These are phyloP conservation scores for Zarea fungicola DNA, from an alignment of 2,329 filamentous ascomycete species.

Conservation along the genomic window DNA sequence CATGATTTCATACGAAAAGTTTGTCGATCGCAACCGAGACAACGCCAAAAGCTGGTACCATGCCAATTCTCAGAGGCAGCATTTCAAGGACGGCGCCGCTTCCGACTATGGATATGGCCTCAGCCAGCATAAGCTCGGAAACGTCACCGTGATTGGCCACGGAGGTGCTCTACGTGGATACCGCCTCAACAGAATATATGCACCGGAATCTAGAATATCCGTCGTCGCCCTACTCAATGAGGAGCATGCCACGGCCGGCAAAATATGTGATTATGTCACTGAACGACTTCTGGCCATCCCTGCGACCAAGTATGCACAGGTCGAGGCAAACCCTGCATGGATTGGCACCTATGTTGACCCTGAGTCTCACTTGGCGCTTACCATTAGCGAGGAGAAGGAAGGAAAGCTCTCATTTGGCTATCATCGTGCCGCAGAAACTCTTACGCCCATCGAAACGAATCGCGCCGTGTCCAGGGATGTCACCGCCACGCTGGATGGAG, in stretches of 20 bases:
- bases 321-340: slow-evolving; percentile 22
- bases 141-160: slow-evolving; percentile 29
- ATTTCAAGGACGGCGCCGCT: slow-evolving; percentile 26
- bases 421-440: slow-evolving; percentile 18
- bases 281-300: slow-evolving; percentile 24
- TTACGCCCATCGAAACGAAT: slow-evolving; percentile 19
- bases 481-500: slow-evolving; percentile 25
- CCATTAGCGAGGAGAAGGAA: slow-evolving; percentile 19
- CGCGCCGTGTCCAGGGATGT: slow-evolving; percentile 21
- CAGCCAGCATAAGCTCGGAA: slow-evolving; percentile 20
- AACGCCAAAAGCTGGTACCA: slow-evolving; percentile 30
- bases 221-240: slow-evolving; percentile 37
- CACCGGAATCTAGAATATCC: slow-evolving; percentile 29
- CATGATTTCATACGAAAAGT: slow-evolving; percentile 41
- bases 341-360: slow-evolving; percentile 33
- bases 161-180: slow-evolving; percentile 38
- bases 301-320: slow-evolving; percentile 14
- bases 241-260: slow-evolving; percentile 24
- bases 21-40: slow-evolving; percentile 27
- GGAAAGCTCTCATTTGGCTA: slow-evolving; percentile 29
- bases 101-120: slow-evolving; percentile 36
- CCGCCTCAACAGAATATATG: slow-evolving; percentile 30
- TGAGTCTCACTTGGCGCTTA: slow-evolving; percentile 28
- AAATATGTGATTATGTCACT: slow-evolving; percentile 26
- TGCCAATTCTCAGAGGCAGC: slow-evolving; percentile 16